Conservation (phyloP, 345 rosid species). For the Acer negundo region DNA sequence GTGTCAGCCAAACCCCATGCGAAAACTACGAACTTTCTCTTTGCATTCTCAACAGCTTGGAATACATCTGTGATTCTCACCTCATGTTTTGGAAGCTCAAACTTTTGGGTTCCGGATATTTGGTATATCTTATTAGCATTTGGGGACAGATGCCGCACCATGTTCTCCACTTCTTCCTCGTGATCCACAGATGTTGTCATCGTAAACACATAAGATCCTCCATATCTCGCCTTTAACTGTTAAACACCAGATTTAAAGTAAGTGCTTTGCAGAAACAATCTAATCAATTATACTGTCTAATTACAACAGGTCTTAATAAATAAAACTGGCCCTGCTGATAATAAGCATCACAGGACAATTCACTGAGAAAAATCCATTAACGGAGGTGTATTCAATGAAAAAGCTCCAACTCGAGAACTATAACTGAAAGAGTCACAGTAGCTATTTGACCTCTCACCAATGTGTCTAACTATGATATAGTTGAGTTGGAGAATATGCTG, state of each 20-base stretch:
- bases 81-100: constrained; percentile 84
- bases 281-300: neutral
- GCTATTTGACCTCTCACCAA: neutral
- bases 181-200: constrained; percentile 72
- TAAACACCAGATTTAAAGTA: neutral
- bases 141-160: constrained; percentile 64
- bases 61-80: constrained; percentile 75
- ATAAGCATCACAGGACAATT: neutral
- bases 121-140: constrained; percentile 76
- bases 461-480: neutral
- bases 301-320: neutral
- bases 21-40: constrained; percentile 66
- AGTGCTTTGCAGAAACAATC: neutral
- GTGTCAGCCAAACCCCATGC: constrained; percentile 98
- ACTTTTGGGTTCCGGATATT: constrained; percentile 91
- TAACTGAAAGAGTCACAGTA: neutral
- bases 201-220: constrained; percentile 81
- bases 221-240: constrained; percentile 85
- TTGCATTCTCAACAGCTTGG: constrained; percentile 79
- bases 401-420: neutral
- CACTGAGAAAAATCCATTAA: too few species aligned
- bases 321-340: too few species aligned
- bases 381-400: neutral
- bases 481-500: neutral
- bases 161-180: constrained; percentile 65